Percentiles rank a stretch among this genome's conserved stretches.
These are phyloP conservation scores for Phytophthora citrophthora DNA, from an alignment of 352 stramenopile genomes.

Conservation along the genomic window DNA sequence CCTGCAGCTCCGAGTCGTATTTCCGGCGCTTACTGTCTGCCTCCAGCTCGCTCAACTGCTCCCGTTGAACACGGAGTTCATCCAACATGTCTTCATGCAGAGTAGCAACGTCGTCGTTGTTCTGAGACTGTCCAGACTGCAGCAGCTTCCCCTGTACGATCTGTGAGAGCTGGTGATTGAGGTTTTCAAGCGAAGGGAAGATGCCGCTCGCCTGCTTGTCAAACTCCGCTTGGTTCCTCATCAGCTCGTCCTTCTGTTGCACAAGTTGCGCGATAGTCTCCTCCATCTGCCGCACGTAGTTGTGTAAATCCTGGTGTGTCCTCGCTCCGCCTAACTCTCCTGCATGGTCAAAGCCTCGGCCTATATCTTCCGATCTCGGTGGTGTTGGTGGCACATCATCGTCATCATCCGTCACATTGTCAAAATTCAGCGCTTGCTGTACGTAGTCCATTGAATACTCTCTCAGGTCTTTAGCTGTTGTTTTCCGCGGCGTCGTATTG, in stretches of 20 bases:
- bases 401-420: slow-evolving; percentile 58
- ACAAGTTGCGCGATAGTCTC: slow-evolving; percentile 80
- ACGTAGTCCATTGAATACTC: slow-evolving; percentile 78
- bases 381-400: slow-evolving; percentile 22
- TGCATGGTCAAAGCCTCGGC: slow-evolving; percentile 25
- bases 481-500: slow-evolving; percentile 45
- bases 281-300: slow-evolving; percentile 84
- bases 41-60: slow-evolving; percentile 78
- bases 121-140: slow-evolving; percentile 44
- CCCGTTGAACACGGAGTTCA: slow-evolving; percentile 76
- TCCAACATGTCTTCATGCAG: slow-evolving; percentile 72
- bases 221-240: slow-evolving; percentile 81
- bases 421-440: slow-evolving; percentile 78
- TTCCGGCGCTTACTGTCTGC: slow-evolving; percentile 66
- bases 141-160: slow-evolving; percentile 77
- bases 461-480: slow-evolving; percentile 64
- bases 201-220: slow-evolving; percentile 86
- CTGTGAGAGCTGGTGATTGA: slow-evolving; percentile 81
- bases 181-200: slow-evolving; percentile 79
- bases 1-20: slow-evolving; percentile 82
- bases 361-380: slow-evolving; percentile 17
- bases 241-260: slow-evolving; percentile 77
- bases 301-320: slow-evolving; percentile 61
- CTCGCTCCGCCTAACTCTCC: slow-evolving; percentile 23
- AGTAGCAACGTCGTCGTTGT: slow-evolving; percentile 70